Evolutionary conservation across 768 basidiomycete species (phyloP), one percentile per base, ranked within the genome.

Genomic region (Boletus sensibilis): DNA sequence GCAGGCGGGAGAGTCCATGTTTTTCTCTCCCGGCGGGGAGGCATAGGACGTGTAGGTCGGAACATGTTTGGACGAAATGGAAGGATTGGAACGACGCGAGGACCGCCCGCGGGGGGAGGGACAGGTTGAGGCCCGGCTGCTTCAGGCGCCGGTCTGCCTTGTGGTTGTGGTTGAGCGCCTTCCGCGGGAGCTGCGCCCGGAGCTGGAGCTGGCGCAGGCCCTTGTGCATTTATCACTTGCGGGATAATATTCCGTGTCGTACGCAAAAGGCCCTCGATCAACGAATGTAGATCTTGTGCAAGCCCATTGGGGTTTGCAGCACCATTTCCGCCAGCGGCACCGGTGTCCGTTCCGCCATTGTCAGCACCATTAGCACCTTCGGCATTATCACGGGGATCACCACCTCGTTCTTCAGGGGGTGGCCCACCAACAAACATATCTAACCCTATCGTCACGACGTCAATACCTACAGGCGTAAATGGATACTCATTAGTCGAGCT

Each of bases 1-100:
- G 86, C 74, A 1, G 84, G 72, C 0, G 88, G 88, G 1, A 78
- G 75, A 3, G 75, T 71, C 88, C 88, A 91, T 27, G 70, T 57
- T 50, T 75, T 78, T 49, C 75, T 68, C 63, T 78, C 79, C 34
- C 65, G 66, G 3, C 64, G 71, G 2, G 69, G 66, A 20, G 64
- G 55, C 67, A 68, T 60, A 39, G 67, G 60, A 8, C 62, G 59
- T 1, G 55, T 57, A n/a, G 66, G 61, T 37, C 63, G 53, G 53
- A 64, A 66, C 62, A 64, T 65, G 53, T 58, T 60, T 27, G 70
- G 53, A 50, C 37, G 56, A 23, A 65, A 10, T 5, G 53, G 65
- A 25, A 63, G 50, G 4, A 47, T 6, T 0, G 68, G 67, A 27
- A 63, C 12, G 6, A 23, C 16, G 7, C 69, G 66, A 42, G 64